Evolutionary conservation across 345 rosid genomes (phyloP).

Genomic region (Diplotaxis tenuifolia): DNA sequence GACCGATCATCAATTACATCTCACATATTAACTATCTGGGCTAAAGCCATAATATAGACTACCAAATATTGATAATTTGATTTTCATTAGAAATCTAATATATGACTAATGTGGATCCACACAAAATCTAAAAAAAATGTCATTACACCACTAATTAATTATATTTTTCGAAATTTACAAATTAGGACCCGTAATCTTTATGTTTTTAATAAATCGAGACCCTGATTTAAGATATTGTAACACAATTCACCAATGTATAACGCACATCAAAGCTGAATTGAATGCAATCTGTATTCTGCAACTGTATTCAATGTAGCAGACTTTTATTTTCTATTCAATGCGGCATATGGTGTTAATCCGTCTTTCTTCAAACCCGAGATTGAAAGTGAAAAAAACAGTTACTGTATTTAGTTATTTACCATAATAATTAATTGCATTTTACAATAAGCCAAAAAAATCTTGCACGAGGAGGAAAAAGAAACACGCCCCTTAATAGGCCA

Average conservation of each 20-base stretch:
- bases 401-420: neutral
- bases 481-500: neutral
- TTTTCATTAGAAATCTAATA: too few relatives aligned
- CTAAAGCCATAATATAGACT: too few relatives aligned
- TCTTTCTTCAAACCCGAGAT: neutral
- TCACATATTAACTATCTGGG: too few relatives aligned
- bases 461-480: neutral
- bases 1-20: too few relatives aligned
- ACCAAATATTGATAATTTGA: too few relatives aligned
- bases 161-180: too few relatives aligned
- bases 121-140: too few relatives aligned
- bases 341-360: slow-evolving; percentile 1
- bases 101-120: too few relatives aligned
- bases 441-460: neutral
- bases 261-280: neutral
- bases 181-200: too few relatives aligned
- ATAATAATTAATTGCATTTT: neutral
- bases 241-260: neutral
- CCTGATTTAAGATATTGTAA: too few relatives aligned
- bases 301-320: neutral
- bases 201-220: too few relatives aligned
- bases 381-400: neutral
- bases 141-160: too few relatives aligned
- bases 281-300: neutral
- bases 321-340: neutral